Conservation (phyloP, 179 eudicot species). For the Amaranthus tricolor region DNA sequence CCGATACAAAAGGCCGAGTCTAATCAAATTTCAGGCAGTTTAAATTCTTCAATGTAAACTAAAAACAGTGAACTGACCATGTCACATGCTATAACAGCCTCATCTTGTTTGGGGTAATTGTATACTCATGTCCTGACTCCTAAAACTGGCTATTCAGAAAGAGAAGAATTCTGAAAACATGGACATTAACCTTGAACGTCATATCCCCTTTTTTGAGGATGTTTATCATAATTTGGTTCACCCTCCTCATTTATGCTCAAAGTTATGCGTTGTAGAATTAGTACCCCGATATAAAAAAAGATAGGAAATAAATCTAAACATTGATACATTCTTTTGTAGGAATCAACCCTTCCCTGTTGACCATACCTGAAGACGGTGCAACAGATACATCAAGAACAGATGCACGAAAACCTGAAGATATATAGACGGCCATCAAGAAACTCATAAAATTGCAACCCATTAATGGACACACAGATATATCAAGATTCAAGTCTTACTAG, state of each 20-base stretch:
- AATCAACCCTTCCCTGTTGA: neutral
- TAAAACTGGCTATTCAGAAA: neutral
- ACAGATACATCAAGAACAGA: slow-evolving; percentile 92
- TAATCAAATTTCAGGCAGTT: neutral
- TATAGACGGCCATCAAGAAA: slow-evolving; percentile 21
- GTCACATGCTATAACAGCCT: neutral
- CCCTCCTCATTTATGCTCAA: neutral
- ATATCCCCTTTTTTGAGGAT: neutral
- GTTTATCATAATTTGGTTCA: neutral
- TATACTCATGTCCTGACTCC: neutral
- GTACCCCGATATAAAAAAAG: neutral
- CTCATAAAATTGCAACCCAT: slow-evolving; percentile 19
- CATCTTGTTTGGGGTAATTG: neutral
- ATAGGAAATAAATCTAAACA: neutral
- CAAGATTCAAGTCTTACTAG: slow-evolving; percentile 45
- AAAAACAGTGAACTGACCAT: neutral
- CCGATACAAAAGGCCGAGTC: neutral
- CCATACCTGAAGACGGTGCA: slow-evolving; percentile 96
- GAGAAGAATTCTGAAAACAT: neutral
- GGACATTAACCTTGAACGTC: neutral
- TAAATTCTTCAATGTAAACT: neutral
- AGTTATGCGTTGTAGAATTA: neutral
- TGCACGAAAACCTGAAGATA: slow-evolving; percentile 84
- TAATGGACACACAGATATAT: neutral
- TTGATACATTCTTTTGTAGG: neutral